Conservation (phyloP, 164 flowering plant species). For the Brasenia schreberi region DNA sequence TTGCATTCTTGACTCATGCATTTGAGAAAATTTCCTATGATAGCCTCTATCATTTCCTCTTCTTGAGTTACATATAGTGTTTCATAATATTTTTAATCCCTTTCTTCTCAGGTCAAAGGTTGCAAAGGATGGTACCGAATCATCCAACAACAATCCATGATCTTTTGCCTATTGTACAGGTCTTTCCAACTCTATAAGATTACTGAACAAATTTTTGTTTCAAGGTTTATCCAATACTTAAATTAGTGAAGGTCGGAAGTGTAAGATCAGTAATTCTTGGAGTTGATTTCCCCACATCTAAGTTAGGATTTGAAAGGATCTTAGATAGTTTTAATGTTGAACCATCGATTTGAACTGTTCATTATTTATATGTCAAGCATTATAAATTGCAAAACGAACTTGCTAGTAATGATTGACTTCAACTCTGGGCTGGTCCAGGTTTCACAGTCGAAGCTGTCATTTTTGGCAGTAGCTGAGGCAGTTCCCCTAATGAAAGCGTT, state of each 20-base stretch:
- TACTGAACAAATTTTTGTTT: neutral
- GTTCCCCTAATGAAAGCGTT: constrained; percentile 45
- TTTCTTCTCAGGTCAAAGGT: constrained; percentile 55
- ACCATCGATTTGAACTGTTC: no score
- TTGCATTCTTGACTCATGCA: neutral
- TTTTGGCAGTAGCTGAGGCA: constrained; percentile 74
- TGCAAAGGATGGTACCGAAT: constrained; percentile 76
- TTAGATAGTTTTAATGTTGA: no score
- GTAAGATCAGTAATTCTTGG: neutral
- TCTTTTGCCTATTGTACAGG: constrained; percentile 51
- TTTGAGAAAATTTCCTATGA: neutral
- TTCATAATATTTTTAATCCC: neutral
- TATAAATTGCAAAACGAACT: no score
- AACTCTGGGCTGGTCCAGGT: constrained; percentile 26
- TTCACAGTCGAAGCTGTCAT: constrained; percentile 50
- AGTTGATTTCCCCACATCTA: neutral
- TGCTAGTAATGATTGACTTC: neutral
- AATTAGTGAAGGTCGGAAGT: neutral
- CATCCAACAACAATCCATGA: constrained; percentile 42
- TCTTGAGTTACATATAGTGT: neutral
- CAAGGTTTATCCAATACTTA: neutral
- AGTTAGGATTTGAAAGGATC: no score
- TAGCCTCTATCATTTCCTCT: neutral
- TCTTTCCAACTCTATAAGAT: neutral
- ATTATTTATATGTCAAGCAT: no score